These are phyloP conservation scores for Otatea glauca DNA, from an alignment of 176 grass and related monocot genomes.

Conservation along the genomic window DNA sequence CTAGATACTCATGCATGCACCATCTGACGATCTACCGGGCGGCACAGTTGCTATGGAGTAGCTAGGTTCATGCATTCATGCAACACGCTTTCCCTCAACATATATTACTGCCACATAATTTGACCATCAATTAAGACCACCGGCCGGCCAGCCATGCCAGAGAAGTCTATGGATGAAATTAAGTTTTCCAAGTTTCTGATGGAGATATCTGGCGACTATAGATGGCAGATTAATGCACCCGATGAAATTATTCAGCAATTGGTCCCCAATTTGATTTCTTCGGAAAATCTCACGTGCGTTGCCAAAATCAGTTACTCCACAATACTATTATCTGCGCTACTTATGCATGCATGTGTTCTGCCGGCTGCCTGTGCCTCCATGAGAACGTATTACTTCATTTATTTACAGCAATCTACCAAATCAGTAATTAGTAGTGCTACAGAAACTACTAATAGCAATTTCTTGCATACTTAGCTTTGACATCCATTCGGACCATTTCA, in stretches of 20 bases:
- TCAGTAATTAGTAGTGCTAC: background rate
- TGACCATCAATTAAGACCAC: background rate
- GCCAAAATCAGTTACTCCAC: background rate
- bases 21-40: background rate
- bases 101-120: background rate
- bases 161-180: background rate
- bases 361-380: constrained; percentile 32
- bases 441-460: background rate
- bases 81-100: constrained; percentile 35
- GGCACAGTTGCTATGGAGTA: background rate
- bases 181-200: constrained; percentile 28
- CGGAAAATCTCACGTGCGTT: background rate
- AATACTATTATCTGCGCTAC: background rate
- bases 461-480: background rate
- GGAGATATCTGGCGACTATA: constrained; percentile 28
- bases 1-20: background rate
- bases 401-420: background rate
- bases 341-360: background rate
- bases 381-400: background rate
- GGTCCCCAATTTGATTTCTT: background rate
- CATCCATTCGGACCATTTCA: constrained; percentile 29
- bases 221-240: background rate
- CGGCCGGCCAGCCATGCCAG: background rate
- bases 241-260: background rate
- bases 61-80: background rate